Evolutionary conservation across 1,139 yeast species (phyloP), one percentile per base, ranked within the genome.

Genomic region (Protomyces lactucae-debilis): DNA sequence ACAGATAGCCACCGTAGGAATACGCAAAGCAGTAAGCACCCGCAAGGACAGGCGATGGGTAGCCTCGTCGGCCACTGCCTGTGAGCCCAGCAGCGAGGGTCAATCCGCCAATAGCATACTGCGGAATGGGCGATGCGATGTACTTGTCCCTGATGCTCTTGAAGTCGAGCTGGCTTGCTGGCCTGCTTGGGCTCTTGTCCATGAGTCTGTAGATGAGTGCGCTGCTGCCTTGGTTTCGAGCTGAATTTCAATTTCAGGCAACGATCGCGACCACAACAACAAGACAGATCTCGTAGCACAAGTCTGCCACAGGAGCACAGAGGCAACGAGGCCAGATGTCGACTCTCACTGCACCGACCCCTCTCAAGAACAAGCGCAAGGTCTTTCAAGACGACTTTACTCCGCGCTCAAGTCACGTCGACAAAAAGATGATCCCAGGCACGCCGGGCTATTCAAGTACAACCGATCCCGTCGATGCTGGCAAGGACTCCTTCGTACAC

Each of bases 351-450:
- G 48, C 48, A 18, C 48, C 48, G 16, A 43, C 48, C 4, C 48
- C 48, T 43, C 56, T 37, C 35, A 59, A 52, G n/a, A 40, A 40
- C 36, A 59, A 59, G 63, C 56, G 63, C 35, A 59, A 52, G 57
- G 57, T 52, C 14, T 37, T 32, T 1, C 57, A 59, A 28, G 63
- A 59, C 32, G 63, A 59, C 39, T 59, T 25, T 52, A 59, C 63
- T 2, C 63, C 63, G 28, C 21, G 39, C 23, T 59, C 63, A 4
- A 36, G 57, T 16, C 63, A 59, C 32, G n/a, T 59, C 3, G 63
- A 59, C 46, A 59, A 59, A 23, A 52, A 35, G 25, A 21, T 25
- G 16, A 43, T 43, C 21, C 48, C 23, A 5, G 48, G 48, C 21
- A 43, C 48, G 12, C 48, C 48, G 8, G 48, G 14, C 48, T 10